Conservation (phyloP, 2,329 filamentous ascomycete species). For the Plenodomus lindquistii region DNA sequence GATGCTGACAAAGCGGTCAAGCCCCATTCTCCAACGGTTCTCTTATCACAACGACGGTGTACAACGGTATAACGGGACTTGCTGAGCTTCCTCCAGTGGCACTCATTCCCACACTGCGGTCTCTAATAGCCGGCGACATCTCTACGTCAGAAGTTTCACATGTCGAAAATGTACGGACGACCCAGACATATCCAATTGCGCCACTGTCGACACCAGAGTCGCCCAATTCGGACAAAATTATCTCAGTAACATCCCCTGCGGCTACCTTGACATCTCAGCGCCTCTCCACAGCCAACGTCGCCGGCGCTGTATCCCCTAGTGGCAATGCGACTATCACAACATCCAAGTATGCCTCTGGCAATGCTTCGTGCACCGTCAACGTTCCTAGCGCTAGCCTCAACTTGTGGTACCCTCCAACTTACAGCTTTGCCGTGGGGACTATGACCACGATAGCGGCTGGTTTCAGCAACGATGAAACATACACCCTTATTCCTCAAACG, state of each 20-base stretch:
- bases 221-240: too few species aligned
- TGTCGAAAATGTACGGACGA: background rate
- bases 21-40: conserved; percentile 34
- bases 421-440: conserved; percentile 21
- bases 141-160: background rate
- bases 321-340: background rate
- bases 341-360: conserved; percentile 10
- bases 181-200: too few species aligned
- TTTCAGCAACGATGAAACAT: conserved; percentile 17
- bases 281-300: background rate
- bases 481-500: conserved; percentile 25
- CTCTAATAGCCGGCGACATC: background rate
- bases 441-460: conserved; percentile 22
- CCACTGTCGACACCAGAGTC: too few species aligned
- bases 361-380: conserved; percentile 38
- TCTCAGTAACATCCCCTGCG: too few species aligned
- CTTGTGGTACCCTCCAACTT: conserved; percentile 41
- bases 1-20: conserved; percentile 36
- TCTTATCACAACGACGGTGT: conserved; percentile 3
- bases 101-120: background rate
- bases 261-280: background rate
- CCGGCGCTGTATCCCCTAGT: background rate
- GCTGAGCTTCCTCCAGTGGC: background rate
- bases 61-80: background rate
- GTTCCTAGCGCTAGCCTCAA: conserved; percentile 38